Conservation (phyloP, 2,329 filamentous ascomycete genomes). For the Hypomyces perniciosus region DNA sequence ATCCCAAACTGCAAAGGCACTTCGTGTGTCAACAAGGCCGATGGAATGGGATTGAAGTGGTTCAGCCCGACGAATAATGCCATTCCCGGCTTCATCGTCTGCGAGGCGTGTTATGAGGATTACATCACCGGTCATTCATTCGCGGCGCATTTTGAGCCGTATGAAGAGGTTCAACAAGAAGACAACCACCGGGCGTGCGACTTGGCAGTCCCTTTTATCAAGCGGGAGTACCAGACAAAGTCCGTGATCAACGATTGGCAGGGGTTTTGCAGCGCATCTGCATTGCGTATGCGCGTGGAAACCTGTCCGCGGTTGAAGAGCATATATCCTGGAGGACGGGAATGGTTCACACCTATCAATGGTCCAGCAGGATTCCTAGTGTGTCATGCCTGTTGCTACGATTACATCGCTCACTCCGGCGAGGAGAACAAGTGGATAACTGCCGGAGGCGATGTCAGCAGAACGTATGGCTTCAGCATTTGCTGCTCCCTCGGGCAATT, state of each 20-base stretch:
- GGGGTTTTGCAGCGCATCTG: background rate
- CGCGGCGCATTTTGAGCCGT: background rate
- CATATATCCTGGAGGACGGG: background rate
- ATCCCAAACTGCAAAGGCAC: background rate
- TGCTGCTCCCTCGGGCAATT: background rate
- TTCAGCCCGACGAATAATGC: background rate
- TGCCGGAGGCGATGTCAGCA: background rate
- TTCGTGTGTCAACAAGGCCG: background rate
- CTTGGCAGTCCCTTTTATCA: background rate
- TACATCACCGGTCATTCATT: constrained; percentile 9
- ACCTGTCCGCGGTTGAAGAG: background rate
- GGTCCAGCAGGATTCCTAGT: background rate
- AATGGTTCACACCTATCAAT: background rate
- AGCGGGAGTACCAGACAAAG: background rate
- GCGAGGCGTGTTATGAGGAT: constrained; percentile 15
- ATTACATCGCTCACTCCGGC: background rate
- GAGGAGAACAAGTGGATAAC: background rate
- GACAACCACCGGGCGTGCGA: background rate
- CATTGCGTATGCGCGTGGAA: background rate
- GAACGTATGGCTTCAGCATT: background rate
- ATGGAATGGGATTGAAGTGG: background rate
- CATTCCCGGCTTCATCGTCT: constrained; percentile 8
- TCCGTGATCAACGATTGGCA: background rate
- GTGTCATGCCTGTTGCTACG: background rate
- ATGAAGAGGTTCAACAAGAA: background rate